A percentile compares a stretch with the other conserved stretches of the same genome.
These are phyloP conservation scores for Apiospora hydei DNA, from an alignment of 2,329 filamentous ascomycete genomes.

Conservation along the genomic window DNA sequence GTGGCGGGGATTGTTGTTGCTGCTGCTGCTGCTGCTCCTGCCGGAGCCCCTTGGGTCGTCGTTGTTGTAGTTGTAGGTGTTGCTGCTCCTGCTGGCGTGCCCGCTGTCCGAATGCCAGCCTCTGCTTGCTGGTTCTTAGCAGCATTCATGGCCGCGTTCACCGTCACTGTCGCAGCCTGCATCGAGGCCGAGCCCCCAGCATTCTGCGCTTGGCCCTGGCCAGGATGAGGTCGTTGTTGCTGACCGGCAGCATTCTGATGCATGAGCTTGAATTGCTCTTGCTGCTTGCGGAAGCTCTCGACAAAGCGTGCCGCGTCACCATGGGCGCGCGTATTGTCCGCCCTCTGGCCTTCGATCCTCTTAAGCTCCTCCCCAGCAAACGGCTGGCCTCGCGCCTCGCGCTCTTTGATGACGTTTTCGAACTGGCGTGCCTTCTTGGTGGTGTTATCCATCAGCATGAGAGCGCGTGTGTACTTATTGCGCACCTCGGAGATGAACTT, in stretches of 20 bases:
- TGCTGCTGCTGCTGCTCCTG: slow-evolving; percentile 28
- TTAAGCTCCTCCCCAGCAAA: slow-evolving; percentile 36
- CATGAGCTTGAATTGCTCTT: not conserved
- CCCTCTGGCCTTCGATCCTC: slow-evolving; percentile 32
- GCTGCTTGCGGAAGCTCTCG: slow-evolving; percentile 32
- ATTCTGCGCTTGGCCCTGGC: slow-evolving; percentile 33
- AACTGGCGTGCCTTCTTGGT: slow-evolving; percentile 32
- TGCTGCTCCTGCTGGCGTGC: slow-evolving; percentile 26
- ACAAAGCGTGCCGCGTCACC: slow-evolving; percentile 35
- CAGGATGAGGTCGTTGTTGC: slow-evolving; percentile 36
- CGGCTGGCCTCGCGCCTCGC: slow-evolving; percentile 34
- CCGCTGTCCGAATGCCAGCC: slow-evolving; percentile 33
- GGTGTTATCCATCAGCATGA: slow-evolving; percentile 39
- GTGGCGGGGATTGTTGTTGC: slow-evolving; percentile 33
- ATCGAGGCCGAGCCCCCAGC: slow-evolving; percentile 35
- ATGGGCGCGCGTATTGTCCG: slow-evolving; percentile 33
- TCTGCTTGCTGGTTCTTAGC: slow-evolving; percentile 42
- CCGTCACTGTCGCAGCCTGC: slow-evolving; percentile 42
- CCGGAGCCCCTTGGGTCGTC: slow-evolving; percentile 32
- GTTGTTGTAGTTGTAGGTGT: slow-evolving; percentile 28
- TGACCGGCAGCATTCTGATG: slow-evolving; percentile 29
- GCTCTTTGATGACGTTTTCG: slow-evolving; percentile 37
- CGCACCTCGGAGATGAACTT: slow-evolving; percentile 35
- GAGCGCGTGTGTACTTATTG: slow-evolving; percentile 34
- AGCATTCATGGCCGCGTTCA: slow-evolving; percentile 43